A percentile compares a stretch with the other conserved stretches of the same genome.
Conservation (phyloP, 2,329 filamentous ascomycete genomes). For the Zalaria sp. region DNA sequence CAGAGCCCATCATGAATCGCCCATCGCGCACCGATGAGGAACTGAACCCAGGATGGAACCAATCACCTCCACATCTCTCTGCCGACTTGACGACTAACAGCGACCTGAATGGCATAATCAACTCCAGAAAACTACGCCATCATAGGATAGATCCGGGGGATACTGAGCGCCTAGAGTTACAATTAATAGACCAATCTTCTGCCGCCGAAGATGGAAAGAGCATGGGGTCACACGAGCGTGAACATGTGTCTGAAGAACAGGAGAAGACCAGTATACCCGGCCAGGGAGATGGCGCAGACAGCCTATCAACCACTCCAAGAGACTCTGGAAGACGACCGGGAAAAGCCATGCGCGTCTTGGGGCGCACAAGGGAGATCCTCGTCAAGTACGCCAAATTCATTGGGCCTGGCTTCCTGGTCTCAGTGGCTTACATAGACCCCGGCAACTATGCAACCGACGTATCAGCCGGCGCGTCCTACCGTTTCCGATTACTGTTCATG, state of each 20-base stretch:
- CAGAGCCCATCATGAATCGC: slow-evolving; percentile 41
- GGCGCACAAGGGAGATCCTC: slow-evolving; percentile 11
- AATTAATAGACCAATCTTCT: slow-evolving; percentile 5
- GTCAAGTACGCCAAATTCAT: slow-evolving; percentile 43
- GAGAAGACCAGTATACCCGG: neutral
- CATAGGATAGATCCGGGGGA: slow-evolving; percentile 21
- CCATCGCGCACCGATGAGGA: slow-evolving; percentile 46
- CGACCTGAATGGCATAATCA: slow-evolving; percentile 47
- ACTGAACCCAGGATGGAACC: slow-evolving; percentile 42
- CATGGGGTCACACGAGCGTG: slow-evolving; percentile 1
- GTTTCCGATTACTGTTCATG: slow-evolving; percentile 53
- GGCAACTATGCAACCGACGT: slow-evolving; percentile 58
- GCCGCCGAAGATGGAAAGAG: slow-evolving; percentile 1
- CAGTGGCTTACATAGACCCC: slow-evolving; percentile 36
- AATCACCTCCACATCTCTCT: slow-evolving; percentile 43
- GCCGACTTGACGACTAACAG: slow-evolving; percentile 48
- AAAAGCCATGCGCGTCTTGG: slow-evolving; percentile 1
- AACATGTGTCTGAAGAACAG: neutral
- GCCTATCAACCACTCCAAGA: neutral
- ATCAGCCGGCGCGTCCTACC: slow-evolving; percentile 51
- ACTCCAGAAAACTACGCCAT: slow-evolving; percentile 38
- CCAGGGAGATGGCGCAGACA: slow-evolving; percentile 8
- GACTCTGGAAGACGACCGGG: no score
- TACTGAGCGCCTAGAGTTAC: slow-evolving; percentile 10
- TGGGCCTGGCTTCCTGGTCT: slow-evolving; percentile 52